phyloP scores from a whole-genome alignment of 805 yeast genomes.

The Jamesozyma spencerorum region DNA sequence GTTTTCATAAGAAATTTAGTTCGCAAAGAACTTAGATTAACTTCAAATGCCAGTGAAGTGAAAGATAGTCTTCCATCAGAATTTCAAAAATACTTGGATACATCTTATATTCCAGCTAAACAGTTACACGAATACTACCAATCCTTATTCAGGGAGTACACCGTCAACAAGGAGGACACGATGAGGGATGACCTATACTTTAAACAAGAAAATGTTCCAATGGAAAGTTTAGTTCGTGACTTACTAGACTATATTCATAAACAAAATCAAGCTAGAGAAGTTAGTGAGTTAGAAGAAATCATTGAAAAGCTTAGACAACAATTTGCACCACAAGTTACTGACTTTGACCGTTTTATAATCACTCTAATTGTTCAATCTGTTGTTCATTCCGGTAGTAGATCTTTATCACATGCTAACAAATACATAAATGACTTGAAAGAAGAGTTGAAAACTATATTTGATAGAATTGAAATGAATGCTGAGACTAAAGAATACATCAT shows the following conservation, averaged over 20 bases:
- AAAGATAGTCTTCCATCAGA: conserved; percentile 60
- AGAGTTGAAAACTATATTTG: conserved; percentile 30
- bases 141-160: conserved; percentile 19
- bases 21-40: conserved; percentile 72
- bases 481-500: conserved; percentile 35
- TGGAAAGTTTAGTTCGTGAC: conserved; percentile 29
- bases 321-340: conserved; percentile 23
- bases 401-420: conserved; percentile 65
- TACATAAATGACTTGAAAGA: conserved; percentile 37
- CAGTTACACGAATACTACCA: conserved; percentile 33
- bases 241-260: conserved; percentile 34
- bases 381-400: conserved; percentile 79
- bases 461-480: conserved; percentile 22
- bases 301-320: conserved; percentile 27
- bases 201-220: conserved; percentile 32
- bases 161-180: conserved; percentile 23
- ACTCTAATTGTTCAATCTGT: conserved; percentile 60
- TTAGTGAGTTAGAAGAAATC: conserved; percentile 25
- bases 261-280: conserved; percentile 23
- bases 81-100: conserved; percentile 41
- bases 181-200: conserved; percentile 33
- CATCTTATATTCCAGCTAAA: conserved; percentile 31
- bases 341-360: conserved; percentile 40
- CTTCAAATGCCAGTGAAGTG: conserved; percentile 59
- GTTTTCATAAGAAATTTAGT: conserved; percentile 70